Percentiles rank a stretch among this genome's conserved stretches.
These are phyloP conservation scores for Chlamydomonas applanata DNA, from an alignment of 139 green algal species.

Conservation along the genomic window DNA sequence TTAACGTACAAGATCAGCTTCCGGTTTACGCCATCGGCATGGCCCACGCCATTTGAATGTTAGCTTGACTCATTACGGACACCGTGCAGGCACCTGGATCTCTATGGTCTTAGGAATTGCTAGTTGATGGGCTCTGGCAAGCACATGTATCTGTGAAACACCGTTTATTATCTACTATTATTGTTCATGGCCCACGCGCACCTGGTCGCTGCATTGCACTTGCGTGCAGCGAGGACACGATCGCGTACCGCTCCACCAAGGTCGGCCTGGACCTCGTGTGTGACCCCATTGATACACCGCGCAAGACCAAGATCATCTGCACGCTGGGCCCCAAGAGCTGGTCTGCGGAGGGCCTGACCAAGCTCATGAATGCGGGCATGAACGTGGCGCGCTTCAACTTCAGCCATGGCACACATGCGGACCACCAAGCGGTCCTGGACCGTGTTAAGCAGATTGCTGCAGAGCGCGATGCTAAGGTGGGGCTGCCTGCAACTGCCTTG, in stretches of 20 bases:
- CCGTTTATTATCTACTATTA: too few species aligned
- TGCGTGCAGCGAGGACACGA: constrained; percentile 1
- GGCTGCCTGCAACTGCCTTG: too few species aligned
- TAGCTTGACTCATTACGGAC: too few species aligned
- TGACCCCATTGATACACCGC: constrained; percentile 16
- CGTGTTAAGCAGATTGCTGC: constrained; percentile 43
- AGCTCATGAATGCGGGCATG: constrained; percentile 66
- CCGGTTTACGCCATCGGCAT: too few species aligned
- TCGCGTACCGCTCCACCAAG: constrained; percentile 41
- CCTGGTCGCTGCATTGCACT: too few species aligned
- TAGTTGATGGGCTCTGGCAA: too few species aligned
- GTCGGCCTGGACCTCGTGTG: constrained; percentile 33
- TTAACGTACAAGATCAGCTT: too few species aligned
- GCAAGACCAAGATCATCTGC: constrained; percentile 82
- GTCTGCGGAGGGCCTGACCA: constrained; percentile 43
- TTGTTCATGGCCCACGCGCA: too few species aligned
- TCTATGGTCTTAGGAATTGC: too few species aligned
- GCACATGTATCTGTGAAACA: too few species aligned
- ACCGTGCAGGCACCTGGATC: too few species aligned
- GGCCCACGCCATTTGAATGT: too few species aligned
- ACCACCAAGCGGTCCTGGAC: constrained; percentile 44
- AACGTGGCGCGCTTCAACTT: constrained; percentile 72
- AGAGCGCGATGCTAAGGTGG: background rate
- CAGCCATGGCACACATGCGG: constrained; percentile 60
- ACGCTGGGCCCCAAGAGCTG: constrained; percentile 66